Evolutionary conservation across 305 asterid genomes (phyloP), one percentile per base, ranked within the genome.

Genomic region (Fraxinus sp.): DNA sequence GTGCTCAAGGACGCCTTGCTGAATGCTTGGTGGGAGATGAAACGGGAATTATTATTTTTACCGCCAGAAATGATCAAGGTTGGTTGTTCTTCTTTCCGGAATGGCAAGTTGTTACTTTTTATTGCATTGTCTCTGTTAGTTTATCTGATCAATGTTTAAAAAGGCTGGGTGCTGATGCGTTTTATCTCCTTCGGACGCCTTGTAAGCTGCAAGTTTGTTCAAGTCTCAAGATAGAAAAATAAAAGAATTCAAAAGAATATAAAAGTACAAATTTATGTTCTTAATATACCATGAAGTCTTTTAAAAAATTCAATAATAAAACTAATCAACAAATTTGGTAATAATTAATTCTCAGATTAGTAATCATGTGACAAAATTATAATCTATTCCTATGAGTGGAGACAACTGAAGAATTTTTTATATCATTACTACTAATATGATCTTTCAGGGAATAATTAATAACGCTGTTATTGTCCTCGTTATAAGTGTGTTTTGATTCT

Each of bases 1-100:
- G 92, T 41, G 49, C 81, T 33, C 94, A 90, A 84, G 91, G 88
- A 18, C 89, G 92, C 16, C 85, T 92, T 11, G 88, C 93, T 57
- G 97, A 93, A 82, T 92, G 96, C 87, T 87, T 93, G 87, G 97
- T 92, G 16, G 97, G 97, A 84, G 97, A 93, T 81, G 96, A 92
- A 84, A 91, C 96, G 3, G 97, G 92, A 57, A 92, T 89, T 14
- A 87, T 93, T 70, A 85, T 93, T 26, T 89, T 92, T 24, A 80
- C 95, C 2, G 94, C 96, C 3, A 90, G 95, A 81, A 92, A 92
- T 26, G 97, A 93, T 81, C 97, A 92, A 90, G 97, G 97, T 93
- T 76, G 39, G 86, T 82, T 37, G 55, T 10, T 57, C 43, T 78
- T 70, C 77, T 32, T 72, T 72, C 77, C 5, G 2, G 49, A 35